Percentiles rank a stretch among this genome's conserved stretches.
Evolutionary conservation across 257 asterid species (phyloP).

Genomic region (Solanum etuberosum): DNA sequence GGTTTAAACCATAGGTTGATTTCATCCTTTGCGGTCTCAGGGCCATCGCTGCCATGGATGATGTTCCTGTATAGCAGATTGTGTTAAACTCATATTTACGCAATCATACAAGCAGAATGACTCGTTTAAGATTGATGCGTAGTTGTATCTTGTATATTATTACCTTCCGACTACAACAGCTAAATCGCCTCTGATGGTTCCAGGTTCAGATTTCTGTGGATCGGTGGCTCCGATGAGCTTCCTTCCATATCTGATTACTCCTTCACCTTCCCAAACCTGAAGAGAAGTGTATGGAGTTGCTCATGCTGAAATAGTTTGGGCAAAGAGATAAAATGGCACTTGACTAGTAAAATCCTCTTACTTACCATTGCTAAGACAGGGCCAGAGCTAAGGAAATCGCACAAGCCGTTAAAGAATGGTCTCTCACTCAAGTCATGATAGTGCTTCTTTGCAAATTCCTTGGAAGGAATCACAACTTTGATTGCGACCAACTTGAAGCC

Average conservation of each 20-base stretch:
- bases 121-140: background rate
- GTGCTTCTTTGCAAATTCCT: conserved; percentile 81
- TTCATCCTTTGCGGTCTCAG: conserved; percentile 96
- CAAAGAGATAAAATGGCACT: background rate
- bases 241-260: conserved; percentile 89
- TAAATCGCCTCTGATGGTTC: conserved; percentile 96
- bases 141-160: background rate
- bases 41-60: conserved; percentile 98
- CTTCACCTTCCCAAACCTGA: conserved; percentile 99
- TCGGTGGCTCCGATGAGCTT: conserved; percentile 98
- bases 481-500: conserved; percentile 91
- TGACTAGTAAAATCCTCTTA: conserved; percentile 16
- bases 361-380: conserved; percentile 98
- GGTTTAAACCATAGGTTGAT: conserved; percentile 93
- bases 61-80: conserved; percentile 49
- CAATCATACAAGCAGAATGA: background rate
- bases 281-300: background rate
- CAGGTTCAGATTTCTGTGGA: conserved; percentile 99
- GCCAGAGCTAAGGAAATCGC: conserved; percentile 98
- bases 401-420: conserved; percentile 87
- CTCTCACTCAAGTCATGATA: conserved; percentile 92
- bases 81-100: background rate
- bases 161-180: conserved; percentile 96
- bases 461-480: conserved; percentile 76
- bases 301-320: background rate